Conservation (phyloP, 441 rosid genomes). For the Pelargonium australe region DNA sequence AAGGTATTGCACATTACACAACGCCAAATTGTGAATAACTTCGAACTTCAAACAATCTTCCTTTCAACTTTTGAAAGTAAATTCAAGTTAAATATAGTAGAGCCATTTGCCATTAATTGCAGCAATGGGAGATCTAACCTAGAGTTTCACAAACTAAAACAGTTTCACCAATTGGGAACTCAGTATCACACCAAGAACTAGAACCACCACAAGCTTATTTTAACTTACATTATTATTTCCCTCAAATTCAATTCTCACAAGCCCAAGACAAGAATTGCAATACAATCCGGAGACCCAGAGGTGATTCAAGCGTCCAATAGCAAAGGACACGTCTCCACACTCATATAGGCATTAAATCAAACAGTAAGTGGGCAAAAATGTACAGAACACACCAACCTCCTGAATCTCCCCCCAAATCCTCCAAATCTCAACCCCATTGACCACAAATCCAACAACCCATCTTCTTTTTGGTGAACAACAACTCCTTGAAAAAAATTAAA, state of each 20-base stretch:
- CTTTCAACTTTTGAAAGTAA: no score
- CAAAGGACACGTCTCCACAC: not conserved
- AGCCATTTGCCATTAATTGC: no score
- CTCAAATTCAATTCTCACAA: not conserved
- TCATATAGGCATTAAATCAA: not conserved
- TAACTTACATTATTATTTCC: not conserved
- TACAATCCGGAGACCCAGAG: not conserved
- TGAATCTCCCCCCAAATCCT: not conserved
- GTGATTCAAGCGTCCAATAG: not conserved
- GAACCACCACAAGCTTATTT: not conserved
- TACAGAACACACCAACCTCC: not conserved
- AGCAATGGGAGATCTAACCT: no score
- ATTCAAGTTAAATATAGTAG: no score
- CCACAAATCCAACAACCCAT: constrained; percentile 1
- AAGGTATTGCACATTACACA: not conserved
- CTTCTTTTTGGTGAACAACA: not conserved
- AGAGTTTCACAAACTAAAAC: not conserved
- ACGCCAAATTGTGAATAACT: not conserved
- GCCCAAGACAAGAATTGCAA: not conserved
- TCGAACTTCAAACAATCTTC: not conserved
- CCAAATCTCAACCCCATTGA: not conserved
- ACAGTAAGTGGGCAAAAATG: not conserved
- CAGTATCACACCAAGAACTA: not conserved
- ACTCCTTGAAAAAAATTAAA: no score
- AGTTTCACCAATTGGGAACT: not conserved